Evolutionary conservation across 371 early-diverging fungal species (phyloP), one percentile per base, ranked within the genome.

Genomic region (Mucor irregularis): DNA sequence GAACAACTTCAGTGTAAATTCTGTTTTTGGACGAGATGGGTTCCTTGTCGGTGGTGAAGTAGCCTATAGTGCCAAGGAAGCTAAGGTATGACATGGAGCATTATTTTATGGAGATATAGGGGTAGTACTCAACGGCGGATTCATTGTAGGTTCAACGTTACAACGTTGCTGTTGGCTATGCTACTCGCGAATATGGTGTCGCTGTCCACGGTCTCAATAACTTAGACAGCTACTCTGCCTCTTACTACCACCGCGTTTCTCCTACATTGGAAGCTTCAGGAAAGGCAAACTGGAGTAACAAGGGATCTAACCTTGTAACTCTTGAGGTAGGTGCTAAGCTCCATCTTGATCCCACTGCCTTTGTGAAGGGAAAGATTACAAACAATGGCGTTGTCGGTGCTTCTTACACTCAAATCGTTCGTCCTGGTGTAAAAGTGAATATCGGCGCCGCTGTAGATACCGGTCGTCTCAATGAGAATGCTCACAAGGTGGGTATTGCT

Each of bases 311-410:
- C 51, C 72, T 75, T 31, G 96, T 95, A 64, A 82, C 86, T 62
- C 84, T 96, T 50, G 99, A 98, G 78, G 89, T 96, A 54, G 99
- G 95, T 70, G 86, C 95, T 76, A 96, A 95, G 85, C 89, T 92
- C 74, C 72, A 78, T 64, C 78, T 98, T 51, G 97, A 97, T 80
- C 73, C 73, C 60, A 84, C 86, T 64, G 85, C 95, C 45, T 93
- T 90, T 62, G 81, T 96, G 64, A 98, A 96, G 89, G 92, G 94
- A 67, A 97, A 96, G 90, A 85, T 98, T 66, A 86, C 94, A 86
- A 96, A 94, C 79, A 66, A 81, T 51, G 99, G 98, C 73, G 87
- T 86, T 29, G 80, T 98, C 52, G 96, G 97, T 58, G 85, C 95
- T 51, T 91, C 73, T 16, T 49, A 37, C 24, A 49, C 50, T 38